Percentiles rank a stretch among this genome's conserved stretches.
Conservation (phyloP, 345 rosid genomes). For the Syzygium grande region DNA sequence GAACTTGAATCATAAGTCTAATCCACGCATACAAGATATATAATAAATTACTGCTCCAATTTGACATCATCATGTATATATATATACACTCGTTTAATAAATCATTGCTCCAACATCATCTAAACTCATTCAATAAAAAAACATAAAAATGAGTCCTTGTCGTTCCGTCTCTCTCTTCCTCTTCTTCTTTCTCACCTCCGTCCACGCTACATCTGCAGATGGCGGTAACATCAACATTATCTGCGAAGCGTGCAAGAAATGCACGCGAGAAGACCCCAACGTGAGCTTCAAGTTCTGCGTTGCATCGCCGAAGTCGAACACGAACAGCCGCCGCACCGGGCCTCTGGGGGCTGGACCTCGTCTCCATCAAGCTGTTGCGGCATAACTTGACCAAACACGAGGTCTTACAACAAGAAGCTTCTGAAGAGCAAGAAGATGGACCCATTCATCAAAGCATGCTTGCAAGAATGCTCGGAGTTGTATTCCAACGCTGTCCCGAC, state of each 20-base stretch:
- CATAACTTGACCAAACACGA: slow-evolving; percentile 29
- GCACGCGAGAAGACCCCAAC: slow-evolving; percentile 35
- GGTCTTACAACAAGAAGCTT: slow-evolving; percentile 17
- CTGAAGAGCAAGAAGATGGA: slow-evolving; percentile 20
- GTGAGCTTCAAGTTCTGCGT: slow-evolving; percentile 41
- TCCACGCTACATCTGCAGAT: not conserved
- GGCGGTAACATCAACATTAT: not conserved
- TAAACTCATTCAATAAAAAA: accelerated
- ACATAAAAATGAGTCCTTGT: not conserved
- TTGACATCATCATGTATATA: no score
- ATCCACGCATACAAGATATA: no score
- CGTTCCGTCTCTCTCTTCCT: not conserved
- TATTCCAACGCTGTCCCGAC: slow-evolving; percentile 38
- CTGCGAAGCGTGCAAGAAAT: slow-evolving; percentile 34
- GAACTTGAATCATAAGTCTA: no score
- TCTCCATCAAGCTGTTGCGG: slow-evolving; percentile 30
- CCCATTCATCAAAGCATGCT: slow-evolving; percentile 13
- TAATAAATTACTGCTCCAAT: no score
- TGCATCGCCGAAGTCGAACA: slow-evolving; percentile 25
- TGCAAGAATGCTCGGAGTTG: slow-evolving; percentile 41
- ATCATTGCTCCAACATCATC: not conserved
- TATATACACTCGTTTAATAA: not conserved
- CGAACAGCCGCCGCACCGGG: slow-evolving; percentile 17
- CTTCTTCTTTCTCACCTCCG: not conserved
- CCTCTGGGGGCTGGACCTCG: slow-evolving; percentile 30